These are phyloP conservation scores for Pythium phragmiticola DNA, from an alignment of 352 stramenopile genomes.

Conservation along the genomic window DNA sequence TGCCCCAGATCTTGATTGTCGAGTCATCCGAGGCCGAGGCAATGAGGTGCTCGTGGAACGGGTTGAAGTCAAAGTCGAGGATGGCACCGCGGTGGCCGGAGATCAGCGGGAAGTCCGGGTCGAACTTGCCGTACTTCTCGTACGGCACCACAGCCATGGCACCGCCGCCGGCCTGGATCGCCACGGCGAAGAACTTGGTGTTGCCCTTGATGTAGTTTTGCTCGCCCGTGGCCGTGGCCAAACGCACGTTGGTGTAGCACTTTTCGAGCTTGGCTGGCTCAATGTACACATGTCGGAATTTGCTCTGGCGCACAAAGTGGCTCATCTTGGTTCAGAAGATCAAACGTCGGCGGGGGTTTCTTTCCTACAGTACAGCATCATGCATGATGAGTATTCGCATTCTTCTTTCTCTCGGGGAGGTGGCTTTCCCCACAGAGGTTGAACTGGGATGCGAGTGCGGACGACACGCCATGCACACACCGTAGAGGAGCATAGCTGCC, in stretches of 20 bases:
- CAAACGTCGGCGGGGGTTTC: neutral
- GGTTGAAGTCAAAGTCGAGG: constrained; percentile 99
- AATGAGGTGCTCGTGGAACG: constrained; percentile 96
- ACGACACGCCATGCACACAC: neutral
- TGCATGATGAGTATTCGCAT: neutral
- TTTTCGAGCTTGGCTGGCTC: constrained; percentile 95
- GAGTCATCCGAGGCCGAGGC: constrained; percentile 96
- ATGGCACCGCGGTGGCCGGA: constrained; percentile 95
- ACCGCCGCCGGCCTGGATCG: constrained; percentile 87
- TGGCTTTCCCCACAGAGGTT: constrained; percentile 4
- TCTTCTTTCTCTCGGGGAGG: constrained; percentile 2
- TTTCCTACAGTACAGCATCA: constrained; percentile 16
- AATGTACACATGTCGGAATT: constrained; percentile 98
- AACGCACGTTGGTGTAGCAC: constrained; percentile 90
- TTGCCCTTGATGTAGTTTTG: constrained; percentile 99
- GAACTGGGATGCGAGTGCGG: constrained; percentile 4
- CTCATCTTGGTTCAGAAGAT: constrained; percentile 67
- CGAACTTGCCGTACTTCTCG: constrained; percentile 94
- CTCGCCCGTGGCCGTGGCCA: constrained; percentile 97
- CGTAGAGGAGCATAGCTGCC: neutral
- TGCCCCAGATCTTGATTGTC: constrained; percentile 98
- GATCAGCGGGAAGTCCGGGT: constrained; percentile 93
- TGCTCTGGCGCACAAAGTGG: constrained; percentile 95
- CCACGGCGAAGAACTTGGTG: constrained; percentile 99
- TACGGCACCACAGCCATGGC: constrained; percentile 94